These are phyloP conservation scores for Picochlorum sp. DNA, from an alignment of 139 green algal genomes.

Conservation along the genomic window DNA sequence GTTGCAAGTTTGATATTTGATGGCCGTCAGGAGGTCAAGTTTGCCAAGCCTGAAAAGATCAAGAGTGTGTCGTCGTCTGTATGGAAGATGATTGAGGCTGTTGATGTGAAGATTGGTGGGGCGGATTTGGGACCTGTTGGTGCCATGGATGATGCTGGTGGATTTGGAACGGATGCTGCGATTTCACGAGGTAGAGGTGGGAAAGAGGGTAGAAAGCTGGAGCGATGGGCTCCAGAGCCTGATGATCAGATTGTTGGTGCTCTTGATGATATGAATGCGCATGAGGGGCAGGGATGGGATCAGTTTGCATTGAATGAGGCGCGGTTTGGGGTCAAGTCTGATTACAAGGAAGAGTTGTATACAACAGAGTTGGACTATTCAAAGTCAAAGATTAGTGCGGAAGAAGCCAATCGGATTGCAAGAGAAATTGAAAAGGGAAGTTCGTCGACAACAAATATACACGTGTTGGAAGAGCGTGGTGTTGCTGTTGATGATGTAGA, in stretches of 20 bases:
- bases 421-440: constrained; percentile 61
- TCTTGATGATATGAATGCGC: constrained; percentile 18
- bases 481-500: constrained; percentile 52
- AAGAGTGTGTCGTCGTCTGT: constrained; percentile 32
- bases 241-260: not conserved
- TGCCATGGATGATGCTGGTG: constrained; percentile 27
- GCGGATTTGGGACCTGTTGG: constrained; percentile 38
- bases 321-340: constrained; percentile 75
- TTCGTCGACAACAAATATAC: constrained; percentile 39
- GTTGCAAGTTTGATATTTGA: constrained; percentile 43
- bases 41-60: constrained; percentile 12
- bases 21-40: constrained; percentile 2
- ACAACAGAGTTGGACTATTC: constrained; percentile 56
- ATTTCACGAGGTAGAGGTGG: constrained; percentile 56
- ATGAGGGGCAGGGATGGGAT: constrained; percentile 57
- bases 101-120: constrained; percentile 52
- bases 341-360: constrained; percentile 75
- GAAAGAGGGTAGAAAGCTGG: constrained; percentile 55
- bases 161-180: constrained; percentile 67
- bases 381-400: constrained; percentile 53
- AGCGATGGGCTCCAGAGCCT: constrained; percentile 59
- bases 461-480: constrained; percentile 75
- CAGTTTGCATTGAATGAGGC: constrained; percentile 82
- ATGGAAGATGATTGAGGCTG: constrained; percentile 45
- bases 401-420: constrained; percentile 66